Base-by-base conservation (phyloP, 179 eudicot genomes). In the Amaranthus tricolor region DNA sequence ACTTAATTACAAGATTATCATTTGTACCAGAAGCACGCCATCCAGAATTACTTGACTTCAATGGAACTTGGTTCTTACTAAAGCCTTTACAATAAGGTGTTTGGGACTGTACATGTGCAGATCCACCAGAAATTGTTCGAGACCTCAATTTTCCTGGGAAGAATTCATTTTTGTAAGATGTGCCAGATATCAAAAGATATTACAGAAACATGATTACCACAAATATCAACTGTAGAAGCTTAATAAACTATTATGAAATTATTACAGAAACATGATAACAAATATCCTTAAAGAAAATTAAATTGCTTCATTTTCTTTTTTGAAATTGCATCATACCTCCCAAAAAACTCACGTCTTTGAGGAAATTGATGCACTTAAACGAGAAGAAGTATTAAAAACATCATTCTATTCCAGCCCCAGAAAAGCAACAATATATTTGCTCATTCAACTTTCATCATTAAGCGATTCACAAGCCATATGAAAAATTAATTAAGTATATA, bases 1-100 rank as follows among this genome's bases (percentile, higher is more conserved):
- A 91, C 58, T 88, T 85, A 70, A 91, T 91, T 65, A 91, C 87
- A 80, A 91, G 87, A 76, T 84, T 81, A 72, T 60, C 68, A 72
- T 77, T 67, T 7, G 31, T 67, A 66, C 58, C 76, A 63, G 68
- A 65, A 61, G 81, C 74, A 60, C 31, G 64, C 84, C 86, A 78
- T 45, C 77, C 77, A 62, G 84, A 61, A 71, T 75, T 84, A 59
- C 51, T 81, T n/a, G 75, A 68, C 70, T 75, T 75, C 57, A 83
- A 76, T n/a, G 77, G 82, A 52, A 67, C 85, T 74, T 82, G 83
- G 66, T 74, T 86, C 81, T 79, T 86, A 51, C 76, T 77, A 60
- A 65, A 71, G 56, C 79, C 77, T 81, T 87, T 88, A 60, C 55
- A 68, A 60, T 68, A 68, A 15, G 77, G 77, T 19, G 59, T 66